Evolutionary conservation across 345 rosid genomes (phyloP).

Genomic region (Stellera chamaejasme): DNA sequence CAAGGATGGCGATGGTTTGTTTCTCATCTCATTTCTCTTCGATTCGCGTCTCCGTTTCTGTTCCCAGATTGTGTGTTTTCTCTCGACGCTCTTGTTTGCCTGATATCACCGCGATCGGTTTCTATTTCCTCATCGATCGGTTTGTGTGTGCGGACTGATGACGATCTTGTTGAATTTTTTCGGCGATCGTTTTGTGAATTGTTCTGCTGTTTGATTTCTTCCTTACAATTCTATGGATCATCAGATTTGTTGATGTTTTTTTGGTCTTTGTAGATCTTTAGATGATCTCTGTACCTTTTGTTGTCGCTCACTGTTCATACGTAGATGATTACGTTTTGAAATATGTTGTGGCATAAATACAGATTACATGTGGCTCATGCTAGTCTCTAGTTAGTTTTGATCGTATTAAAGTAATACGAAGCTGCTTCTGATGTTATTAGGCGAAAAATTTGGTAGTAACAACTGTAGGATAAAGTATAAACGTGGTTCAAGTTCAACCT

Average conservation of each 20-base stretch:
- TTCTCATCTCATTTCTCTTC: not conserved
- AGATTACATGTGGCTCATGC: no score
- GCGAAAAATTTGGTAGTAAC: no score
- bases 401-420: no score
- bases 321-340: no score
- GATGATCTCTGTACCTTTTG: no score
- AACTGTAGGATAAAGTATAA: no score
- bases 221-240: not conserved
- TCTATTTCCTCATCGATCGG: not conserved
- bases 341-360: no score
- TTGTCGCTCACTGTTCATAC: no score
- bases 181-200: conserved; percentile 8
- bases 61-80: not conserved
- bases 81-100: not conserved
- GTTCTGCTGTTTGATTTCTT: not conserved
- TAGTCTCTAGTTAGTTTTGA: no score
- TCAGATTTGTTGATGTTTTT: not conserved
- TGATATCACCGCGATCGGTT: no score
- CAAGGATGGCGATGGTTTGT: conserved; percentile 48
- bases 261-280: not conserved
- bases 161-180: not conserved
- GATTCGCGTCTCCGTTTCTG: not conserved
- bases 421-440: no score
- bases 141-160: not conserved
- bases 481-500: no score